These are phyloP conservation scores for Papiliotrema fonsecae DNA, from an alignment of 1,284 basidiomycete species.

Conservation along the genomic window DNA sequence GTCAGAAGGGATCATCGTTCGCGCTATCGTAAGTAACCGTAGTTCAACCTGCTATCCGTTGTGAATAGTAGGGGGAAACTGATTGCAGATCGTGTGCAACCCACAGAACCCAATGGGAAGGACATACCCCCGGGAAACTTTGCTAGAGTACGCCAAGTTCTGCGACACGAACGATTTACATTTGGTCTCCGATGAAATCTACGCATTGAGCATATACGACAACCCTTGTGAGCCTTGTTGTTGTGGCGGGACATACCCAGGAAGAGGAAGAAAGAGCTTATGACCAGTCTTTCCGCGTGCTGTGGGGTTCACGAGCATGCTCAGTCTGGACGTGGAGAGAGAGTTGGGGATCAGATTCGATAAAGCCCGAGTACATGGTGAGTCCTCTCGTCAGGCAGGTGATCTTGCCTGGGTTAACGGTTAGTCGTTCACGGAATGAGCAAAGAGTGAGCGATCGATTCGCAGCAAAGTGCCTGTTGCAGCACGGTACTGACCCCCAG, in stretches of 20 bases:
- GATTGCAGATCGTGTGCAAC: constrained; percentile 44
- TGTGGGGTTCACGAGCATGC: constrained; percentile 45
- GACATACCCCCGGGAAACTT: constrained; percentile 44
- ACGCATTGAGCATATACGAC: constrained; percentile 47
- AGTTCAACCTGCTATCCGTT: no score
- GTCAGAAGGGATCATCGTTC: constrained; percentile 22
- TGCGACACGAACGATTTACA: constrained; percentile 49
- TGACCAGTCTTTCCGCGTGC: constrained; percentile 26
- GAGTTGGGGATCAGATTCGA: constrained; percentile 46
- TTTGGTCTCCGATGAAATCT: constrained; percentile 51
- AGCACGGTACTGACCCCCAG: constrained; percentile 9
- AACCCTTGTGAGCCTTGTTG: constrained; percentile 27
- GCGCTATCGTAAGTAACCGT: constrained; percentile 34
- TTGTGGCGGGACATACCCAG: no score
- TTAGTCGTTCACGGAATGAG: constrained; percentile 46
- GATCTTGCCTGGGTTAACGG: constrained; percentile 1
- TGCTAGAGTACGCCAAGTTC: constrained; percentile 48
- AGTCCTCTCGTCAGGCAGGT: constrained; percentile 7
- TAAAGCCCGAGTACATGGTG: constrained; percentile 44
- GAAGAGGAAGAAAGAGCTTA: constrained; percentile 2
- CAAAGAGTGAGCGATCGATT: constrained; percentile 41
- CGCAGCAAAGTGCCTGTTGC: no score
- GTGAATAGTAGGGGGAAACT: neutral
- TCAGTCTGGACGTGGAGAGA: constrained; percentile 45
- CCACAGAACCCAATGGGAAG: constrained; percentile 50